Conservation (phyloP, 2,329 filamentous ascomycete genomes). For the Claviceps digitariae region DNA sequence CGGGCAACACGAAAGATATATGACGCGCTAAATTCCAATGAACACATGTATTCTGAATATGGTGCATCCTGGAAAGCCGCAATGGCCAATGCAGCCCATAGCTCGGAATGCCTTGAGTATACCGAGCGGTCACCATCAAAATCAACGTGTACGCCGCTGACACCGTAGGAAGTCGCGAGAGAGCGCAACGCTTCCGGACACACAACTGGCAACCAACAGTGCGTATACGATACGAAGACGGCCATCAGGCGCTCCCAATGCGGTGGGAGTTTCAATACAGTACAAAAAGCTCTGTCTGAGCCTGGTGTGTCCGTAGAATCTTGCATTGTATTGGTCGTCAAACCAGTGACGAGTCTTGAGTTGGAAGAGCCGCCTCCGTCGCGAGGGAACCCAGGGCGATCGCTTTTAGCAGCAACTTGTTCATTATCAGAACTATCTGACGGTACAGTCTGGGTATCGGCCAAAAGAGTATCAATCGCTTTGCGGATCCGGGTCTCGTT, state of each 20-base stretch:
- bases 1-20: conserved; percentile 38
- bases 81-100: conserved; percentile 47
- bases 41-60: background rate
- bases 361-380: background rate
- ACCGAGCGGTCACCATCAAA: conserved; percentile 18
- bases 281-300: background rate
- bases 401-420: conserved; percentile 13
- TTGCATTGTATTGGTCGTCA: background rate
- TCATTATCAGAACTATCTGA: conserved; percentile 23
- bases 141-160: conserved; percentile 18
- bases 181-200: conserved; percentile 50
- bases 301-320: background rate
- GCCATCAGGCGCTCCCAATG: conserved; percentile 51
- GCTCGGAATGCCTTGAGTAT: conserved; percentile 33
- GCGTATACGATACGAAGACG: conserved; percentile 61
- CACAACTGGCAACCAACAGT: conserved; percentile 63
- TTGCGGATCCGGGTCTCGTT: conserved; percentile 47
- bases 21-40: conserved; percentile 1
- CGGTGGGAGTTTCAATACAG: conserved; percentile 25
- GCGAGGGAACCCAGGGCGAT: conserved; percentile 5
- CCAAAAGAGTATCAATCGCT: conserved; percentile 49
- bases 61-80: conserved; percentile 38
- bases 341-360: background rate
- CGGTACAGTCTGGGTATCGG: conserved; percentile 24
- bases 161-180: conserved; percentile 29